Evolutionary conservation across 768 basidiomycete species (phyloP), one percentile per base, ranked within the genome.

Genomic region (Kwoniella shandongensis): DNA sequence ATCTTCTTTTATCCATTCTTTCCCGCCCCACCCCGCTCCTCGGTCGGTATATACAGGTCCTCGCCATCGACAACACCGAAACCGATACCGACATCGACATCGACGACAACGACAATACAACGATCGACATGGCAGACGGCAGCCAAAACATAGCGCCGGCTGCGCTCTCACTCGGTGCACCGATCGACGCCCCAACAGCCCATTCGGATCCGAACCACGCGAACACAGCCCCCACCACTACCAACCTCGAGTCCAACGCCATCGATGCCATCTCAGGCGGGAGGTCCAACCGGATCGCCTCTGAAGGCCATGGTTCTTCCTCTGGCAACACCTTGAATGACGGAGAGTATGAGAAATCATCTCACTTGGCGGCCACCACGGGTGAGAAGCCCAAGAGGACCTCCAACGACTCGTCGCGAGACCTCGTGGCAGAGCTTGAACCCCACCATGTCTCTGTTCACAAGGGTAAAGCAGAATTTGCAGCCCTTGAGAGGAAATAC

Each of bases 381-480:
- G 18, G 13, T 18, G 26, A 51, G 17, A 58, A 58, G 35, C 42
- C 48, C 1, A 63, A 63, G 53, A 35, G 61, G 26, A 58, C 61
- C 1, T 46, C 55, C 8, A 38, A 49, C 22, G 44, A 54, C 46
- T 73, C 72, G 0, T 66, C 69, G 12, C 25, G 53, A 36, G 72
- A 73, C 54, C 57, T 66, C 40, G 61, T 73, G 3, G 72, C 64
- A 7, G 72, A 70, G 20, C 57, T 73, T 13, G 64, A 59, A 22
- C 59, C 54, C 20, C 44, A 49, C 22, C 59, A 60, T 35, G 72
- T 73, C 3, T 67, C 66, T 4, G 65, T 70, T n/a, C 54, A 54
- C 8, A 36, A 54, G 15, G 72, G 69, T 17, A 66, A 67, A 40
- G 60, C 63, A 11, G 63, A 73, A 30, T 73, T 70, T 48, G 56